Evolutionary conservation across 495 filamentous ascomycete species (phyloP).

Genomic region (Daldinia loculata): DNA sequence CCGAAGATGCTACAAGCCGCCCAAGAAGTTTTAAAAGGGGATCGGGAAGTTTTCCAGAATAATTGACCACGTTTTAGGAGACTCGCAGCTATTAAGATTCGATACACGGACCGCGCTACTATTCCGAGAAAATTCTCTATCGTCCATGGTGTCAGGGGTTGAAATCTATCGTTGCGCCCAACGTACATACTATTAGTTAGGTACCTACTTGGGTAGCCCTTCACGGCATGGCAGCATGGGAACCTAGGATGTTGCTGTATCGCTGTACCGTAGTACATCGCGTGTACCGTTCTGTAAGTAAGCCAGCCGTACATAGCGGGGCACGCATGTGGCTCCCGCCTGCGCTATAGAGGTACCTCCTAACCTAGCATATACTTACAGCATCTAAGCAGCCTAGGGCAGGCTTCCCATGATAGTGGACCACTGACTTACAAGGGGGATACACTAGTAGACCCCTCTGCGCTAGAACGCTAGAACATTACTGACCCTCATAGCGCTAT

Average conservation of each 20-base stretch:
- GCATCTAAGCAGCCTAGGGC: neutral
- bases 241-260: conserved; percentile 6
- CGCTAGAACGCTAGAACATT: conserved; percentile 24
- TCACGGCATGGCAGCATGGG: conserved; percentile 25
- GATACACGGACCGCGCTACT: conserved; percentile 23
- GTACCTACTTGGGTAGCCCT: neutral
- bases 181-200: neutral
- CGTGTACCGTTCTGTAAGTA: conserved; percentile 34
- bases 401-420: neutral
- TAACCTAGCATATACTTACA: conserved; percentile 9
- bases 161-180: conserved; percentile 19
- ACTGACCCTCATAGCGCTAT: conserved; percentile 9
- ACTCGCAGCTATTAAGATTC: conserved; percentile 11
- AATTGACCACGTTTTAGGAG: conserved; percentile 16
- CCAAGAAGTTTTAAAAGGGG: conserved; percentile 10
- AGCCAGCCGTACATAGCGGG: conserved; percentile 34
- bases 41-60: conserved; percentile 26
- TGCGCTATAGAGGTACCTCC: conserved; percentile 9
- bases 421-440: conserved; percentile 13
- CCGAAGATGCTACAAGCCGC: conserved; percentile 6
- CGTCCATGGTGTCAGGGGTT: conserved; percentile 28
- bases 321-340: conserved; percentile 35
- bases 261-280: conserved; percentile 23
- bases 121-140: conserved; percentile 19
- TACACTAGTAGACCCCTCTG: conserved; percentile 18